Base-by-base conservation (phyloP, 208 protist genomes). In the Crithidia sp. region DNA sequence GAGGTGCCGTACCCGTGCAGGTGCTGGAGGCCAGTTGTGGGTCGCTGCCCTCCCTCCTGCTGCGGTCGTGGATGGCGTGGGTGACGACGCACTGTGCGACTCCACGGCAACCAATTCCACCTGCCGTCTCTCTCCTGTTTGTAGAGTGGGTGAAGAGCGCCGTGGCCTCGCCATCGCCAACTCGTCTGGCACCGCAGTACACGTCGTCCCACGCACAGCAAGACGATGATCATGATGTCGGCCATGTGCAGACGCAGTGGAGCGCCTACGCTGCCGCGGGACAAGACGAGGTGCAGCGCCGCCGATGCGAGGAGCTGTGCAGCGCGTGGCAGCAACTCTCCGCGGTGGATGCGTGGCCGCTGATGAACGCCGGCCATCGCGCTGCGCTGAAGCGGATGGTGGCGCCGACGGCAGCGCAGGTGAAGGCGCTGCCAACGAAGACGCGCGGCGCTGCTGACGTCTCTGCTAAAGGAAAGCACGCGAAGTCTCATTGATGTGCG, bases 131-230 rank as follows among this genome's bases (percentile, higher is more conserved):
- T 12, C 74, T 91, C 19, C 55, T 84, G n/a, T 49, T 93, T 6
- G 73, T 93, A 44, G 88, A 89, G 41, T 78, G 74, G 54, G 71
- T 87, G 65, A 90, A 85, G 57, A 41, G 16, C 53, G 72, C 68
- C 19, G 44, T 71, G 50, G 43, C 37, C 72, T 28, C 28, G 28
- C 28, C 28, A 28, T 28, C 28, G 28, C 28, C 28, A 28, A 28
- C 28, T 28, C 28, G 28, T 28, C 0, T 28, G 1, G 1, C 1
- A 28, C 28, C 28, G 28, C 28, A 28, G 28, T 28, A 28, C 28
- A 28, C 28, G 28, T 28, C 28, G 1, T 28, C 28, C 28, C 28
- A 28, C 28, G 28, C 28, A 28, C 28, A 0, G 7, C 4, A 43
- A n/a, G n/a, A 2, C 19, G 19, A 13, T 9, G 50, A n/a, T 37